phyloP scores from a whole-genome alignment of 768 basidiomycete species.

The Daedaleopsis sinensis region DNA sequence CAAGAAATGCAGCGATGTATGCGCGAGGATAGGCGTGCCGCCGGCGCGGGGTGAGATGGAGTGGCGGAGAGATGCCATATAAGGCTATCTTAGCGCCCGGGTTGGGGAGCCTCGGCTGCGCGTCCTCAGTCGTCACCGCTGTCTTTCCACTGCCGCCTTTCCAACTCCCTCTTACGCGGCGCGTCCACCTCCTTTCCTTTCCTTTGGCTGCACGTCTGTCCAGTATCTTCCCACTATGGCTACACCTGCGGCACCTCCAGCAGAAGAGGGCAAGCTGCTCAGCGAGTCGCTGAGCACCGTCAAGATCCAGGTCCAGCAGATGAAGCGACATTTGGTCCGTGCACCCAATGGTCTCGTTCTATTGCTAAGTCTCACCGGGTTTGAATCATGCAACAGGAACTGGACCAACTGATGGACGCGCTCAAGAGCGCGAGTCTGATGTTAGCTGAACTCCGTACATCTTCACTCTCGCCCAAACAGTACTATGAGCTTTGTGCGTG shows the following conservation, averaged over 20 bases:
- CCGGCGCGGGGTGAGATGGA: background rate
- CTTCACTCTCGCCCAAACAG: conserved; percentile 92
- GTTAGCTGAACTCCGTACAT: conserved; percentile 95
- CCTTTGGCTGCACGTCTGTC: background rate
- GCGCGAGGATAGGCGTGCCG: no score
- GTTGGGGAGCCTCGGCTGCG: background rate
- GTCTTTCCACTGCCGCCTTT: background rate
- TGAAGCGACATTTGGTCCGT: conserved; percentile 87
- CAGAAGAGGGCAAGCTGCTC: conserved; percentile 82
- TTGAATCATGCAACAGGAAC: conserved; percentile 57
- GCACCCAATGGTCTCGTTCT: background rate
- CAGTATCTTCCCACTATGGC: conserved; percentile 13
- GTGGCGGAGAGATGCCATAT: background rate
- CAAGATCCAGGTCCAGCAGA: conserved; percentile 91
- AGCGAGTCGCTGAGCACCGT: conserved; percentile 85
- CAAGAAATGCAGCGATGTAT: no score
- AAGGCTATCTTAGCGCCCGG: background rate
- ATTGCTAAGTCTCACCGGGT: background rate
- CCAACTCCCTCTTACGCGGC: background rate
- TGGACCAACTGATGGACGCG: conserved; percentile 98
- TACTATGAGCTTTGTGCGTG: conserved; percentile 94
- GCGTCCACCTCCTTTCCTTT: background rate
- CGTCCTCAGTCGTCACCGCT: background rate
- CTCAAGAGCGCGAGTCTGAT: conserved; percentile 96
- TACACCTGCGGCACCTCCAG: conserved; percentile 32